Evolutionary conservation across 768 basidiomycete species (phyloP).

Genomic region (Porpolomopsis calyptriformis): DNA sequence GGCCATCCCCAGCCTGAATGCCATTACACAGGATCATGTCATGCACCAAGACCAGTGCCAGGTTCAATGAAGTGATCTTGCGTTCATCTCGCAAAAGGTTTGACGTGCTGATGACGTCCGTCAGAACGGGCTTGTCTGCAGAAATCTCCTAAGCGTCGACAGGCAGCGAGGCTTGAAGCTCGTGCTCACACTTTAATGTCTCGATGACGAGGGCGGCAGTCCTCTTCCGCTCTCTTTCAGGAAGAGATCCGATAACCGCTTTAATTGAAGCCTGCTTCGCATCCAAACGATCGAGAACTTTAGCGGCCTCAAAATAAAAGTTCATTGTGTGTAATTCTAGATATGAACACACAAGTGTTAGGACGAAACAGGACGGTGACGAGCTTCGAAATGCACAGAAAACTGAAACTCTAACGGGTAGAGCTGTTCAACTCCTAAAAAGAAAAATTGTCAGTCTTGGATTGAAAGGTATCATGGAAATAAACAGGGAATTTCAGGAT

Average conservation of each 20-base stretch:
- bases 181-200: constrained; percentile 82
- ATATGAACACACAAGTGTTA: constrained; percentile 20
- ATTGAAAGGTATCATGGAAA: neutral
- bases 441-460: constrained; percentile 4
- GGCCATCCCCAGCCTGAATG: constrained; percentile 86
- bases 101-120: constrained; percentile 55
- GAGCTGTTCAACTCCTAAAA: too few relatives aligned
- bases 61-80: constrained; percentile 63
- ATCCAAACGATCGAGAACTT: constrained; percentile 76
- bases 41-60: constrained; percentile 82
- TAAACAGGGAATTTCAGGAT: constrained; percentile 20
- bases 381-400: neutral
- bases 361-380: neutral
- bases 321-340: constrained; percentile 54
- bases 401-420: too few relatives aligned
- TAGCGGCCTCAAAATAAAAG: constrained; percentile 88
- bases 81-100: constrained; percentile 67
- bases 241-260: constrained; percentile 61
- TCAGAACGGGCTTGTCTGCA: constrained; percentile 69
- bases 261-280: constrained; percentile 90
- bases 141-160: neutral
- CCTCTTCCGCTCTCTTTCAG: constrained; percentile 65
- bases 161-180: constrained; percentile 1
- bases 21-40: constrained; percentile 71
- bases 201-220: constrained; percentile 85